A percentile compares a stretch with the other conserved stretches of the same genome.
phyloP scores from a whole-genome alignment of 768 basidiomycete species.

The Suillus hirtellus region DNA sequence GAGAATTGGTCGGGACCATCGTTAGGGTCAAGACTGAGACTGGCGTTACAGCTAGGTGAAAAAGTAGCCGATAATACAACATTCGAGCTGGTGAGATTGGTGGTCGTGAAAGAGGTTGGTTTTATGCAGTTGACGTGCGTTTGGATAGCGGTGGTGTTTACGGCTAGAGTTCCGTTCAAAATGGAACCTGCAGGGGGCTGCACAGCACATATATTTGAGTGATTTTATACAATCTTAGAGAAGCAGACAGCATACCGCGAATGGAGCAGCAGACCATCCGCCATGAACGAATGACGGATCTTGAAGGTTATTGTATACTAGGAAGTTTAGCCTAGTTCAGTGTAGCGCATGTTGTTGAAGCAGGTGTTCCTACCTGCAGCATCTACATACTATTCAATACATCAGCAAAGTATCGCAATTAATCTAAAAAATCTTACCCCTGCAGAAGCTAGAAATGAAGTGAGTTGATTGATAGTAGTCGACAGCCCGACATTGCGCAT shows the following conservation, averaged over 20 bases:
- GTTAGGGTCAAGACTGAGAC: conserved; percentile 38
- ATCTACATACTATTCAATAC: conserved; percentile 35
- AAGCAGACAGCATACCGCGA: conserved; percentile 38
- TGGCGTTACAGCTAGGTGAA: conserved; percentile 45
- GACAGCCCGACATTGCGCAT: conserved; percentile 45
- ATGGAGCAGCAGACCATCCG: conserved; percentile 56
- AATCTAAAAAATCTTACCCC: conserved; percentile 40
- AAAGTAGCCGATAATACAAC: conserved; percentile 48
- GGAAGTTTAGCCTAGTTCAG: conserved; percentile 5
- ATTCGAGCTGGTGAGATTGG: conserved; percentile 18
- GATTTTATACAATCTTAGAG: not conserved
- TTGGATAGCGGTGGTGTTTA: conserved; percentile 50
- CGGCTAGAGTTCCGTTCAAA: conserved; percentile 53
- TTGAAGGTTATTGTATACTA: conserved; percentile 39
- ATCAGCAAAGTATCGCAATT: conserved; percentile 9
- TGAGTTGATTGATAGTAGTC: conserved; percentile 44
- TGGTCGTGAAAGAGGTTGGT: conserved; percentile 33
- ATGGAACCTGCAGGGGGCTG: conserved; percentile 44
- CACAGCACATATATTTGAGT: not conserved
- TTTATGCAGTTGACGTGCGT: conserved; percentile 50
- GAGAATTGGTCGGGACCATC: conserved; percentile 49
- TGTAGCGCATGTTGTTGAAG: not conserved
- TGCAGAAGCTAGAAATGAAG: conserved; percentile 58
- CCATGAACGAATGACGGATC: conserved; percentile 59
- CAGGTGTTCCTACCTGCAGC: conserved; percentile 25